Base-by-base conservation (phyloP, 2,329 filamentous ascomycete genomes). In the Ilyonectria sp. region DNA sequence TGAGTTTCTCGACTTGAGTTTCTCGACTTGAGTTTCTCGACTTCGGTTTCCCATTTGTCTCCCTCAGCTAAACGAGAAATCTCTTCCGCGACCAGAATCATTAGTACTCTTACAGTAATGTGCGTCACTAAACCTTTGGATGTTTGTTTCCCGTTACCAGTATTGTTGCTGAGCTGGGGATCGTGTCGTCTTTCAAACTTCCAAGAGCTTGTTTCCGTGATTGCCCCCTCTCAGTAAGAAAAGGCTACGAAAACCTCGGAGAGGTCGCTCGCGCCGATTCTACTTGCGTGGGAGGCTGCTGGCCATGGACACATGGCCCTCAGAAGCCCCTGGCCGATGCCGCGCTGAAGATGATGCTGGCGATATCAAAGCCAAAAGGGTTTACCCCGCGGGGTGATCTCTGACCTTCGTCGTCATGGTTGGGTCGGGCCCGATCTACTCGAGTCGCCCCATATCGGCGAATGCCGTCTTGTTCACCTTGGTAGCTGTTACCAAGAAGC, bases 361-460 rank as follows among this genome's bases (percentile, higher is more conserved):
- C 69, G 6, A 55, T 44, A 1, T 59, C 31, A 21, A 70, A 71
- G n/a, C 57, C 53, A 40, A 59, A 59, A 15, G 8, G 5, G 15
- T 8, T 7, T 8, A 8, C 1, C 26, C 40, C 29, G 4, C 19
- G 40, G 40, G 6, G 15, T 43, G 15, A 4, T 26, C 6, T 26
- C 50, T 72, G 71, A 0, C 23, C 40, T 17, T 74, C 71, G 29
- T 70, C 65, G 19, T 62, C 21, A 19, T 64, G 65, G 10, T 68
- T 60, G 0, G 66, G 66, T 2, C 17, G 44, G 6, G 50, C 68
- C 11, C 54, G 37, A 29, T 65, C 63, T 6, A 13, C 3, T 5
- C 63, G 56, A 9, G 21, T 11, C 10, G 2, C 2, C 6, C n/a
- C 47, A 35, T 62, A 71, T 2, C 61, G 47, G 8, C 47, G 15